A percentile compares a stretch with the other conserved stretches of the same genome.
Evolutionary conservation across 202 grass and related monocot species (phyloP).

Genomic region (Cymbopogon flexuosus): DNA sequence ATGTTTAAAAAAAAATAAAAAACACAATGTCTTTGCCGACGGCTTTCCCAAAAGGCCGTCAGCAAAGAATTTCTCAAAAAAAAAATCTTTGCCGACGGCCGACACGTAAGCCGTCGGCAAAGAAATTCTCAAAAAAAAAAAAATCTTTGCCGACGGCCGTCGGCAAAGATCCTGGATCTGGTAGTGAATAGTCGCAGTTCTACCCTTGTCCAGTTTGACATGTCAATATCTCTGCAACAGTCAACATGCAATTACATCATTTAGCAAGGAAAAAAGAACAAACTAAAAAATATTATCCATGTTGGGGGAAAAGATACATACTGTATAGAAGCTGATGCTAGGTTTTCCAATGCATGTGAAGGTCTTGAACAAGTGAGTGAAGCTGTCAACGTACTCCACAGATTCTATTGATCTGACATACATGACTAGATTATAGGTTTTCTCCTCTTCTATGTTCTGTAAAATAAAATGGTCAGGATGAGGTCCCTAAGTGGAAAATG

Average conservation of each 20-base stretch:
- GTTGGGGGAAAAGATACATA: constrained; percentile 40
- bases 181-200: constrained; percentile 43
- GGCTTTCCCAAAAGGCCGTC: too few relatives aligned
- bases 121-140: too few relatives aligned
- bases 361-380: constrained; percentile 51
- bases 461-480: too few relatives aligned
- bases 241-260: not conserved
- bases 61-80: too few relatives aligned
- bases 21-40: too few relatives aligned
- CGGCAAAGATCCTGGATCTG: too few relatives aligned
- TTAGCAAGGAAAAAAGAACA: not conserved
- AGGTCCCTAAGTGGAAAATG: too few relatives aligned
- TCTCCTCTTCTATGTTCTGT: too few relatives aligned
- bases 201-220: constrained; percentile 71
- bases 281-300: not conserved
- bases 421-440: constrained; percentile 25
- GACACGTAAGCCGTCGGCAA: too few relatives aligned
- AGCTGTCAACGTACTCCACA: constrained; percentile 48
- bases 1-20: too few relatives aligned
- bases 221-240: constrained; percentile 46
- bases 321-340: constrained; percentile 55
- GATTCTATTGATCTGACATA: constrained; percentile 55
- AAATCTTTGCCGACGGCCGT: too few relatives aligned
- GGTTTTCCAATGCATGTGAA: constrained; percentile 41
- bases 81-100: too few relatives aligned